Evolutionary conservation across 306 rosid genomes (phyloP).

Genomic region (Cucurbita ficifolia): DNA sequence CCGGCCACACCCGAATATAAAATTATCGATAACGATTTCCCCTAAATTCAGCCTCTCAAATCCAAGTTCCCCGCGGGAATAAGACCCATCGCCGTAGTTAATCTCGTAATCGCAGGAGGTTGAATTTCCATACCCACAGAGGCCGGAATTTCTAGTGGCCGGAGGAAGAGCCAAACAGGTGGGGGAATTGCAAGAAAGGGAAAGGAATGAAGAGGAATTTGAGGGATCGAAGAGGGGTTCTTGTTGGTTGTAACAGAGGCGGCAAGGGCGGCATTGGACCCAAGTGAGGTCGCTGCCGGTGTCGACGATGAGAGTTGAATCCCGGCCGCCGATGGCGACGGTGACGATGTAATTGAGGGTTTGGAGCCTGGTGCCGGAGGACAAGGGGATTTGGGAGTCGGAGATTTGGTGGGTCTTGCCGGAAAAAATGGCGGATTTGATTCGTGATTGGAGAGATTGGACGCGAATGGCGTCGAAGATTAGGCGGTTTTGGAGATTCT

Average conservation of each 20-base stretch:
- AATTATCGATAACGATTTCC: slow-evolving; percentile 17
- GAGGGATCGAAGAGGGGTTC: slow-evolving; percentile 63
- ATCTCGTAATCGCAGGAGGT: slow-evolving; percentile 33
- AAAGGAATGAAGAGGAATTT: slow-evolving; percentile 35
- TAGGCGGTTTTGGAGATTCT: slow-evolving; percentile 25
- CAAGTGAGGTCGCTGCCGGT: slow-evolving; percentile 86
- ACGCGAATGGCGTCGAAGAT: slow-evolving; percentile 36
- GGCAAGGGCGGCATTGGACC: slow-evolving; percentile 82
- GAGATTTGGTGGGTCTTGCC: slow-evolving; percentile 20
- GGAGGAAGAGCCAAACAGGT: slow-evolving; percentile 36
- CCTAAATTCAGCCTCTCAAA: slow-evolving; percentile 40
- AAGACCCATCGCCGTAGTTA: slow-evolving; percentile 73
- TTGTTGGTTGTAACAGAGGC: slow-evolving; percentile 51
- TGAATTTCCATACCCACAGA: slow-evolving; percentile 14
- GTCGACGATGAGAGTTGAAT: slow-evolving; percentile 64
- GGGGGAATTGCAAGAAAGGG: slow-evolving; percentile 43
- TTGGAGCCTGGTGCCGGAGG: slow-evolving; percentile 43
- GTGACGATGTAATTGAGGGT: slow-evolving; percentile 70
- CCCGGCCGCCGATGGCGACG: slow-evolving; percentile 35
- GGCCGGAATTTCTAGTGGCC: slow-evolving; percentile 33
- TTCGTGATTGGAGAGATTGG: slow-evolving; percentile 27
- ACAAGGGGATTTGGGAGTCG: slow-evolving; percentile 46
- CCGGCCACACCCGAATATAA: slow-evolving; percentile 72
- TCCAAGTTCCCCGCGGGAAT: slow-evolving; percentile 41
- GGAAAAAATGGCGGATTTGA: slow-evolving; percentile 16